Evolutionary conservation across 2,329 filamentous ascomycete species (phyloP), one percentile per base, ranked within the genome.

Genomic region (Cordyceps farinosa): DNA sequence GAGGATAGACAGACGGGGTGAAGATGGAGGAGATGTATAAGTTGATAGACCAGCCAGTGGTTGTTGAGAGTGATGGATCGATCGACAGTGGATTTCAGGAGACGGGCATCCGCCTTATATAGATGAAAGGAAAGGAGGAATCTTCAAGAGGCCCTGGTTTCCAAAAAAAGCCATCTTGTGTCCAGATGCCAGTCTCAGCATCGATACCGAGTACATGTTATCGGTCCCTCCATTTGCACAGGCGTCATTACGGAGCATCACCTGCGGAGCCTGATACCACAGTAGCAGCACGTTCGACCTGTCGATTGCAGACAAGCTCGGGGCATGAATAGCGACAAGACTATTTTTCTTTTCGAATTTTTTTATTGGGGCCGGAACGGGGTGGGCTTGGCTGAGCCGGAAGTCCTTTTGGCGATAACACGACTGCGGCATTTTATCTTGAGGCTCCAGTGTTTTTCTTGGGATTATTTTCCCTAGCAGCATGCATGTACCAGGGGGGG

Each of bases 341-440:
- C 8, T 3, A 17, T 36, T 54, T 55, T 38, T 15, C 50, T 42
- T 34, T 56, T 32, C 22, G 48, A n/a, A 15, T 34, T 45, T 45
- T 44, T 55, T 51, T 32, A 30, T 50, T 50, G 48, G 62, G 51
- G 48, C 62, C n/a, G 38, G 38, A 27, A 42, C 17, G 47, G 32
- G 38, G 51, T 57, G 55, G 55, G 52, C 51, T 44, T 55, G 15
- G 44, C 11, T 22, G 44, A 13, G 27, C 10, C 27, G 29, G 17
- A 30, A 27, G 11, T 13, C 42, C 50, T 48, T 32, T 44, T 52
- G 51, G 53, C 50, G 63, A 61, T 62, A 61, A 61, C 52, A 58
- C 58, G 50, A 53, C 57, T 61, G 63, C 58, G 58, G 58, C 52
- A 61, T 64, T 64, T 64, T 61, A 64, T 64, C 62, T 63, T 34